phyloP scores from a whole-genome alignment of 2,329 filamentous ascomycete species.

The Teratosphaeria zuluensis region DNA sequence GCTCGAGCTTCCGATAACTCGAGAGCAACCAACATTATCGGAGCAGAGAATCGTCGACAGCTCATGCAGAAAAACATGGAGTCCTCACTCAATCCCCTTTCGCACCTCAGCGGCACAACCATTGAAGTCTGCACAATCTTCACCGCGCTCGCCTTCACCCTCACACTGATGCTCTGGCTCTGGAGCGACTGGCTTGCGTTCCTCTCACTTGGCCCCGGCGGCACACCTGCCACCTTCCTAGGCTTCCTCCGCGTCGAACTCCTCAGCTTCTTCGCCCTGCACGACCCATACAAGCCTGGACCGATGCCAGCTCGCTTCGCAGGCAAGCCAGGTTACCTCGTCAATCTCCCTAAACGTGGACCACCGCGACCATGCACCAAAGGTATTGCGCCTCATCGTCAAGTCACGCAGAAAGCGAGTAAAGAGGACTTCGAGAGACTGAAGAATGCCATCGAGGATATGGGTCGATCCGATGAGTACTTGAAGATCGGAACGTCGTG shows the following conservation, averaged over 20 bases:
- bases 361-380: constrained; percentile 57
- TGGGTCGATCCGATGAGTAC: constrained; percentile 39
- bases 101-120: not conserved
- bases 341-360: constrained; percentile 49
- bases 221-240: constrained; percentile 61
- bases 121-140: not conserved
- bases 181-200: constrained; percentile 68
- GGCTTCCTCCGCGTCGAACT: constrained; percentile 68
- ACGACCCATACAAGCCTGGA: constrained; percentile 57
- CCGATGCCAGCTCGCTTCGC: constrained; percentile 41
- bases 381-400: constrained; percentile 74
- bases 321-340: constrained; percentile 51
- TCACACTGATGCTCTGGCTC: constrained; percentile 26
- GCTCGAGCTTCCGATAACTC: not conserved
- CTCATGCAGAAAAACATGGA: not conserved
- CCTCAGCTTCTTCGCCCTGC: constrained; percentile 61
- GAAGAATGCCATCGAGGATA: constrained; percentile 21
- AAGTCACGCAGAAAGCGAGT: constrained; percentile 58
- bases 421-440: constrained; percentile 37
- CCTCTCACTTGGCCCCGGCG: constrained; percentile 67
- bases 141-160: constrained; percentile 2
- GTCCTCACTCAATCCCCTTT: not conserved
- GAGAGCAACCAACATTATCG: not conserved
- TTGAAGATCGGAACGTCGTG: constrained; percentile 54
- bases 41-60: not conserved